Evolutionary conservation across 345 rosid species (phyloP).

Genomic region (Brassica napus): DNA sequence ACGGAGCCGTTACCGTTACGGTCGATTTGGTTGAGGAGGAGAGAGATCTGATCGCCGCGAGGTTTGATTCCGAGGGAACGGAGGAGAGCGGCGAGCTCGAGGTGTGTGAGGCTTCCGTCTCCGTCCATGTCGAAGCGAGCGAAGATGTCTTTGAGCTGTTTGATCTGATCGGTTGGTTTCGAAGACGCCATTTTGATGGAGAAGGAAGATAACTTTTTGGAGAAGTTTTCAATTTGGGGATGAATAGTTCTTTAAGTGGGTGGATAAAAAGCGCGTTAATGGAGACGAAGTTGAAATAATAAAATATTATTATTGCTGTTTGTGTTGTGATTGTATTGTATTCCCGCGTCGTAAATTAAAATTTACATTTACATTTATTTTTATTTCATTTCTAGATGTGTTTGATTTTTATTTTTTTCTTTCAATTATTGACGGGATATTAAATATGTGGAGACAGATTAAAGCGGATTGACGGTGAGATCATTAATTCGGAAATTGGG

Average conservation of each 20-base stretch:
- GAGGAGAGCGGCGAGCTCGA: constrained; percentile 88
- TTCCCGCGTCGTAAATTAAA: constrained; percentile 13
- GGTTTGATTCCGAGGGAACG: constrained; percentile 90
- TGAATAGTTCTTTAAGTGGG: constrained; percentile 26
- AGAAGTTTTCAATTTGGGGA: not conserved
- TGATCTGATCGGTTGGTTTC: constrained; percentile 52
- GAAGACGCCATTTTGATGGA: constrained; percentile 32
- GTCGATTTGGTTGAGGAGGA: constrained; percentile 62
- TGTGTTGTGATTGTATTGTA: constrained; percentile 25
- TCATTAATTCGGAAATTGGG: constrained; percentile 32
- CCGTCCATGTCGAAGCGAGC: constrained; percentile 86
- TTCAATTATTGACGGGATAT: constrained; percentile 24
- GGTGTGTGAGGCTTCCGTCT: constrained; percentile 79
- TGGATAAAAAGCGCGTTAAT: constrained; percentile 35
- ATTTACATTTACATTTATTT: constrained; percentile 11
- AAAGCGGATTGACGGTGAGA: constrained; percentile 26
- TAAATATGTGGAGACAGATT: constrained; percentile 28
- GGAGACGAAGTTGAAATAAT: constrained; percentile 32
- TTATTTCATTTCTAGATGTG: not conserved
- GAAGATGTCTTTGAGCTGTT: constrained; percentile 82
- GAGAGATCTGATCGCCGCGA: constrained; percentile 69
- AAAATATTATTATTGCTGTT: not conserved
- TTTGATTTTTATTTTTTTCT: not conserved
- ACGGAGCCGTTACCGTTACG: constrained; percentile 76
- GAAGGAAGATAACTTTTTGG: not conserved